Evolutionary conservation across 2,329 filamentous ascomycete species (phyloP), one percentile per base, ranked within the genome.

Genomic region (Epichloe baconii): DNA sequence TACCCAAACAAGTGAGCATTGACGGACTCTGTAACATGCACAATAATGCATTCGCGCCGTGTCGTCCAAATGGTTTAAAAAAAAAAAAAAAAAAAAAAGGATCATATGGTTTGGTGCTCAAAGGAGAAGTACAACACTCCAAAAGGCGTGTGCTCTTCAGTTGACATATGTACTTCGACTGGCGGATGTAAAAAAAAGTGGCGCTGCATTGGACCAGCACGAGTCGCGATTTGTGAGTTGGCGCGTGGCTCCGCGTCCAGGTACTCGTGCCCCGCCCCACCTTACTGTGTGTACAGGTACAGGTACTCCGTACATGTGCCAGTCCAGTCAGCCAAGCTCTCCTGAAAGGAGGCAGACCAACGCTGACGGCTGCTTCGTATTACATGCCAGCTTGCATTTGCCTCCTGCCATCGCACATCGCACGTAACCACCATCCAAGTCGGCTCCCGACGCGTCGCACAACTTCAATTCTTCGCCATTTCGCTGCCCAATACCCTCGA

Each of bases 311-410:
- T 17, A 37, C 34, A 2, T 38, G 31, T 46, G 14, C 14, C 38
- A 14, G 15, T n/a, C 17, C 17, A 40, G 37, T 40, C 37, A 40
- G 37, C 23, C 37, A 41, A 41, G 38, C 38, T 42, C 38, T 48
- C 47, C 47, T 35, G 7, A 35, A 31, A 31, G 31, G 31, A 31
- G 31, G 8, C 31, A 31, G n/a, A 15, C 19, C 23, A 31, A 21
- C 7, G 15, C 41, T 26, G 47, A 11, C 41, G 26, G 40, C 15
- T 19, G 19, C 19, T 40, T 21, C 21, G 48, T 26, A 7, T 26
- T 47, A 49, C 49, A 46, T 53, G 51, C 45, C 50, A 53, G 54
- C 52, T 53, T 52, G 52, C 53, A 47, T 50, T 48, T 52, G 44
- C 41, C 44, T 57, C 57, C 53, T 17, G 17, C 23, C 57, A 56